Evolutionary conservation across 257 asterid genomes (phyloP), one percentile per base, ranked within the genome.

Genomic region (Solanum arcanum): DNA sequence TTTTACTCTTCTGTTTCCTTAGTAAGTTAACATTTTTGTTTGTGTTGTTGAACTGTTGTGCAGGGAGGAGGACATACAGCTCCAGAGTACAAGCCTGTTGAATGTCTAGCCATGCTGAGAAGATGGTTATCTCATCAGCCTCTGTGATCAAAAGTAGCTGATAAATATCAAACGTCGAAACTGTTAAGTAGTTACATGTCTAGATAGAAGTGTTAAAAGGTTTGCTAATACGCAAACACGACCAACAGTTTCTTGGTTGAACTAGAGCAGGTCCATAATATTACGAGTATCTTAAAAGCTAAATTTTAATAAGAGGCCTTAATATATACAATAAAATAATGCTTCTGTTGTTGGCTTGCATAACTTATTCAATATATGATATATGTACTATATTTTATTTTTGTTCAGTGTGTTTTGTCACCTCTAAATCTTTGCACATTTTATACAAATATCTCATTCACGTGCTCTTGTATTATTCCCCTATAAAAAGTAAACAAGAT

Each of bases 31-130:
- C 25, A 25, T 25, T 77, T n/a, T 42, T 23, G 47, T 20, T 25
- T 10, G n/a, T 25, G 12, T 29, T 68, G 29, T 60, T 66, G 20
- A 77, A 42, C 37, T 77, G 14, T 49, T 69, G 29, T 44, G 44
- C 84, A 88, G 91, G 92, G 91, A 88, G 92, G 88, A 37, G 92
- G 92, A 31, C 92, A 90, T 64, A 90, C 90, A 31, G 88, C 90
- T 49, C 92, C 90, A 18, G 92, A 85, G 86, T 90, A 84, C 87
- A 87, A 46, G 56, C 90, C 90, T 52, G 77, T 69, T 39, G 87
- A 88, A 88, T 88, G 90, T 77, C 69, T 46, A 27, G 88, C 89
- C 41, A 86, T 90, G 92, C 83, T 90, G 18, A 62, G 77, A 59
- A 90, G 89, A 70, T 90, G 92, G 92, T 80, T 87, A 44, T 90